These are phyloP conservation scores for Boletus tomentosulus DNA, from an alignment of 768 basidiomycete species.

Conservation along the genomic window DNA sequence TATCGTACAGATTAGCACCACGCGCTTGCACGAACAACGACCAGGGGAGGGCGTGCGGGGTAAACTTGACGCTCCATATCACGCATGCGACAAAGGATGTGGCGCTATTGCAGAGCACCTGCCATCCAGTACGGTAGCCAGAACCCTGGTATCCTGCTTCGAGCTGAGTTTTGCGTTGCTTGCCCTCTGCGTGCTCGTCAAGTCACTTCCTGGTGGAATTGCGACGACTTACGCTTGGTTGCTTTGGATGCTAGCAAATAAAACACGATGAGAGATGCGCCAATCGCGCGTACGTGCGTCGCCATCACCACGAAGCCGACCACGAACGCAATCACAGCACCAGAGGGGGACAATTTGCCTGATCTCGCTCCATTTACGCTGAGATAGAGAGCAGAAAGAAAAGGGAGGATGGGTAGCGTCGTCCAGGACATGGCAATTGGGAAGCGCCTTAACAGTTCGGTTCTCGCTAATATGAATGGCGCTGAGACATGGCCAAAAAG, in stretches of 20 bases:
- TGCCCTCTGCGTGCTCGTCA: constrained; percentile 51
- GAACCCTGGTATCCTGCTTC: constrained; percentile 75
- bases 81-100: constrained; percentile 56
- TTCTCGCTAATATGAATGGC: neutral
- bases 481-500: too few species aligned
- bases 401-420: constrained; percentile 38
- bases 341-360: constrained; percentile 71
- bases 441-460: neutral
- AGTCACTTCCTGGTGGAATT: neutral
- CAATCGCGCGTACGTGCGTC: constrained; percentile 62
- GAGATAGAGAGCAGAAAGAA: constrained; percentile 49
- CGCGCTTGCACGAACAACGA: constrained; percentile 14
- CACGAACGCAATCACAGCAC: constrained; percentile 70
- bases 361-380: constrained; percentile 68
- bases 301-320: constrained; percentile 66
- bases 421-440: constrained; percentile 17
- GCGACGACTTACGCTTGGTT: constrained; percentile 60
- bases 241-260: constrained; percentile 79
- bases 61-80: constrained; percentile 62
- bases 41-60: constrained; percentile 41
- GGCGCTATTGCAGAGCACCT: constrained; percentile 80
- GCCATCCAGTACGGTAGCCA: constrained; percentile 74
- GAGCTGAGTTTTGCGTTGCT: constrained; percentile 63
- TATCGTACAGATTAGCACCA: constrained; percentile 31
- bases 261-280: constrained; percentile 64